Evolutionary conservation across 352 stramenopile species (phyloP).

Genomic region (Plasmopara halstedii): DNA sequence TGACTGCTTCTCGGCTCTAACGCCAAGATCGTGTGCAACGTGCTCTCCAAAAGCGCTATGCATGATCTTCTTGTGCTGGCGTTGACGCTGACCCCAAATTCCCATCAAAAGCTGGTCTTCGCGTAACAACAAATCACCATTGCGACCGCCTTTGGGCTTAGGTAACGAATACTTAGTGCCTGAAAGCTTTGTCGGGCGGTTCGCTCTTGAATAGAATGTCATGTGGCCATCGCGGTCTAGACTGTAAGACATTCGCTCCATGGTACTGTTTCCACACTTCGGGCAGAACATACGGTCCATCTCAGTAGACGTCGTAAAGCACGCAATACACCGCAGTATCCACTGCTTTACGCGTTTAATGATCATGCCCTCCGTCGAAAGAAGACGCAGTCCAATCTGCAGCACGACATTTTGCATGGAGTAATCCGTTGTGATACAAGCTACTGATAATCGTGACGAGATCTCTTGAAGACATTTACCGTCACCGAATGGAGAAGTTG

Average conservation of each 20-base stretch:
- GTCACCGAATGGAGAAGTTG: constrained; percentile 68
- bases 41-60: constrained; percentile 93
- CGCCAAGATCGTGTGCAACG: constrained; percentile 89
- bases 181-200: constrained; percentile 84
- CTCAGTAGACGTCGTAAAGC: constrained; percentile 92
- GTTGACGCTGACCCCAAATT: constrained; percentile 93
- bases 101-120: constrained; percentile 96
- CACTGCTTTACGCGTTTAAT: constrained; percentile 90
- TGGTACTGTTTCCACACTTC: constrained; percentile 92
- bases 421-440: constrained; percentile 85
- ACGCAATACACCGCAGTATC: constrained; percentile 96
- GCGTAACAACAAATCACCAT: constrained; percentile 94
- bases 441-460: constrained; percentile 38
- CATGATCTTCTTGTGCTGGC: constrained; percentile 88
- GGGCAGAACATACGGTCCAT: constrained; percentile 95
- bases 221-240: constrained; percentile 90
- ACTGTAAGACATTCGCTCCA: constrained; percentile 93
- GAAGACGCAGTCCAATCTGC: constrained; percentile 78
- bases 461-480: constrained; percentile 58
- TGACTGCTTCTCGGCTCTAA: constrained; percentile 87
- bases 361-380: constrained; percentile 78
- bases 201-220: constrained; percentile 78
- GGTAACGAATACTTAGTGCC: constrained; percentile 97
- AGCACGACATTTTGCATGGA: constrained; percentile 88
- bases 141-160: constrained; percentile 88